Conservation (phyloP, 768 basidiomycete species). For the Pleurotus cornucopiae region DNA sequence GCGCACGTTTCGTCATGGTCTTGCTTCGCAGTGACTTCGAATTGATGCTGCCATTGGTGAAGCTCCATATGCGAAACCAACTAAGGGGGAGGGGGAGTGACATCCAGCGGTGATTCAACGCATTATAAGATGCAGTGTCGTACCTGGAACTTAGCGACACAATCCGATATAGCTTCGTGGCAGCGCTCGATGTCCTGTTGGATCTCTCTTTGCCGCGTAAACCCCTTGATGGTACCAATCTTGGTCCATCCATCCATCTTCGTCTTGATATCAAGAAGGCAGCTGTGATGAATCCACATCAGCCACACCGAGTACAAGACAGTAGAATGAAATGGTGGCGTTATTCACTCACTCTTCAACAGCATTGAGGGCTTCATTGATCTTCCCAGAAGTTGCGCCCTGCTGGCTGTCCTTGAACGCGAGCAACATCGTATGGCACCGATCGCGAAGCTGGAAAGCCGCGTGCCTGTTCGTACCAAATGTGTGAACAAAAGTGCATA, state of each 20-base stretch:
- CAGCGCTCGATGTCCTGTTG: slow-evolving; percentile 39
- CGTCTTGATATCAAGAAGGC: slow-evolving; percentile 28
- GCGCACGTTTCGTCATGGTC: slow-evolving; percentile 42
- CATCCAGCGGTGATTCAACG: background rate
- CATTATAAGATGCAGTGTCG: background rate
- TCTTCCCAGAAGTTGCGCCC: slow-evolving; percentile 32
- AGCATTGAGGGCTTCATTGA: slow-evolving; percentile 26
- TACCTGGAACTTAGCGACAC: slow-evolving; percentile 45
- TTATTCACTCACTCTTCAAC: slow-evolving; percentile 26
- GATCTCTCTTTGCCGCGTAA: slow-evolving; percentile 42
- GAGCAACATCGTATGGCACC: slow-evolving; percentile 9
- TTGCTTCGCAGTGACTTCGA: slow-evolving; percentile 28
- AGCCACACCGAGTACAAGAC: too few species aligned
- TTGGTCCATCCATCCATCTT: slow-evolving; percentile 43
- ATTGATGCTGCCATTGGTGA: slow-evolving; percentile 44
- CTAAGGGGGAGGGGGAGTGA: slow-evolving; percentile 20
- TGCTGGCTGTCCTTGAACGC: slow-evolving; percentile 6
- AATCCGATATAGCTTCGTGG: slow-evolving; percentile 40
- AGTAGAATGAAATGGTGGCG: too few species aligned
- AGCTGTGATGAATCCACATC: slow-evolving; percentile 12
- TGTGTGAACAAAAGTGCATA: background rate
- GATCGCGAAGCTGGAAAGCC: slow-evolving; percentile 11
- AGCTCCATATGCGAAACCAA: slow-evolving; percentile 41
- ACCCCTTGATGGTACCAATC: slow-evolving; percentile 33
- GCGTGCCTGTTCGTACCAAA: slow-evolving; percentile 4